Evolutionary conservation across 345 rosid species (phyloP).

Genomic region (Salix udensis): DNA sequence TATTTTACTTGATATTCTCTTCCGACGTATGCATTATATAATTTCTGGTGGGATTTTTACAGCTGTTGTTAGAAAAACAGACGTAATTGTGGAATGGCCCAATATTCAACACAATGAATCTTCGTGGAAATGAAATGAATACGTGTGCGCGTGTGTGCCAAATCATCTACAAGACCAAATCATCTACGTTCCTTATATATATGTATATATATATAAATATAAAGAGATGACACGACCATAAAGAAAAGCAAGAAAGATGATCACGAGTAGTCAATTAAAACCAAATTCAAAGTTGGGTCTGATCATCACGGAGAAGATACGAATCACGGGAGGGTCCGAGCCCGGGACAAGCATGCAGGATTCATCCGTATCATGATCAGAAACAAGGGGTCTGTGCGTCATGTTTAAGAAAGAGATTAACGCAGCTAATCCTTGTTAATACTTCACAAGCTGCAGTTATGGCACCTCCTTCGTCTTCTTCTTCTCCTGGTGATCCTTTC

Average conservation of each 20-base stretch:
- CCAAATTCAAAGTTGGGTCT: background rate
- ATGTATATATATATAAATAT: background rate
- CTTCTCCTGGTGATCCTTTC: constrained; percentile 1
- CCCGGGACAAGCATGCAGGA: constrained; percentile 23
- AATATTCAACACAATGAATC: background rate
- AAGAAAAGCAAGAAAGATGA: background rate
- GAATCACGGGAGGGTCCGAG: constrained; percentile 24
- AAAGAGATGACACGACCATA: background rate
- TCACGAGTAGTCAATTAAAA: background rate
- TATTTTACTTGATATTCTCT: background rate
- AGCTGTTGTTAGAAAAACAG: background rate
- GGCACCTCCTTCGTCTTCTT: background rate
- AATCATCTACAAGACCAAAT: background rate
- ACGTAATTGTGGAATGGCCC: background rate
- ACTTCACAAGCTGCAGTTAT: background rate
- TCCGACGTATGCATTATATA: background rate
- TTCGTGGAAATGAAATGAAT: background rate
- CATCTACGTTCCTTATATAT: background rate
- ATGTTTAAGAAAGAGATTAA: constrained; percentile 38
- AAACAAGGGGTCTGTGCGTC: constrained; percentile 42
- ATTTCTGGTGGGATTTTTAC: background rate
- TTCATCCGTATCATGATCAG: constrained; percentile 30
- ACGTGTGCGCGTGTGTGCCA: background rate
- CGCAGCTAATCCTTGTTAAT: constrained; percentile 8
- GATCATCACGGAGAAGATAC: background rate